These are phyloP conservation scores for Fusarium acutatum DNA, from an alignment of 2,329 filamentous ascomycete species.

Conservation along the genomic window DNA sequence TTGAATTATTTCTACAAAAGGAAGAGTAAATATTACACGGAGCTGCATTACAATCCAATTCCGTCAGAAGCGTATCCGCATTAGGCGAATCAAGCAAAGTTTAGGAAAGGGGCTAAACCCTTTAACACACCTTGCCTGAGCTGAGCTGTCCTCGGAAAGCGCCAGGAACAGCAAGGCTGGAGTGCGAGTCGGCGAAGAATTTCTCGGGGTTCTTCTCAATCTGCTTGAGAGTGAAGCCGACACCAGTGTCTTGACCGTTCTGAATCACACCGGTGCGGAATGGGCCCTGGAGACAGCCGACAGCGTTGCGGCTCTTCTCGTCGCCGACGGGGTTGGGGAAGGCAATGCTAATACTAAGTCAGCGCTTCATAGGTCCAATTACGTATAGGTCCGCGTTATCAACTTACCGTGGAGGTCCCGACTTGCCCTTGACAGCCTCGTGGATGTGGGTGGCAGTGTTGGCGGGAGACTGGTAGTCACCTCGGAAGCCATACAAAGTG, in stretches of 20 bases:
- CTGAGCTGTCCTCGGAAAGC: conserved; percentile 61
- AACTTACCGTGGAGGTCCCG: conserved; percentile 58
- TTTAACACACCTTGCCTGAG: conserved; percentile 26
- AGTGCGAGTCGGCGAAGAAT: conserved; percentile 65
- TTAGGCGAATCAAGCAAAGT: not conserved
- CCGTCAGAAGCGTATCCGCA: not conserved
- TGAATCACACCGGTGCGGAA: conserved; percentile 47
- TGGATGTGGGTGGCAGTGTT: conserved; percentile 65
- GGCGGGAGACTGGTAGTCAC: conserved; percentile 60
- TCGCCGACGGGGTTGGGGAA: conserved; percentile 58
- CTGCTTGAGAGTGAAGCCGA: conserved; percentile 57
- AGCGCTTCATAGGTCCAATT: not conserved
- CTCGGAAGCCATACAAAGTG: conserved; percentile 57
- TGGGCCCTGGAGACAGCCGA: conserved; percentile 53
- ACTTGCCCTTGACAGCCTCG: conserved; percentile 53
- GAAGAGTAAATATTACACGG: not conserved
- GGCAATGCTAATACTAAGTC: conserved; percentile 46
- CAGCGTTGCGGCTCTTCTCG: conserved; percentile 46
- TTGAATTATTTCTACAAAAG: not conserved
- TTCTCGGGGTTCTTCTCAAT: conserved; percentile 59
- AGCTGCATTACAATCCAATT: not conserved
- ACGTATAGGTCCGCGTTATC: not conserved
- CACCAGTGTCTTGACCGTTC: conserved; percentile 45
- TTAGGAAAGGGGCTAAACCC: not conserved
- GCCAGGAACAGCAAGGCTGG: conserved; percentile 56